Base-by-base conservation (phyloP, 306 rosid genomes). In the Trifolium pratense region DNA sequence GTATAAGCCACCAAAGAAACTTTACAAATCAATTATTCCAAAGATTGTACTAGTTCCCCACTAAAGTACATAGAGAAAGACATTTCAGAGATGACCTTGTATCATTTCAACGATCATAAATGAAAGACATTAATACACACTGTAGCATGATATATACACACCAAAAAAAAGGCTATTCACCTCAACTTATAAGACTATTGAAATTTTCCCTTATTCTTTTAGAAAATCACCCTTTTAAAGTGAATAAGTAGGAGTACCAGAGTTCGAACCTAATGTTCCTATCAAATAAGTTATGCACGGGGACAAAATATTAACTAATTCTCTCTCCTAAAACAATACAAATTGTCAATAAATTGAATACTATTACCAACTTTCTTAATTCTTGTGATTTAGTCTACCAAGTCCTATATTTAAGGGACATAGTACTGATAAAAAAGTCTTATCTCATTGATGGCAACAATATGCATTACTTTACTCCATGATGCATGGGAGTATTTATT, bases 401-500 rank as follows among this genome's bases (percentile, higher is more conserved):
- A 15, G 21, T 48, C 20, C 7, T 23, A 23, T 5, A 56, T 21
- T 56, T 56, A 11, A 5, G 3, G 3, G 61, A 56, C 61, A 4
- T 12, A 21, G 61, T 12, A 56, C 9, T 21, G 34, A 12, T 23
- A 56, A 56, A 48, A 43, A 56, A 56, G 62, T 56, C 62, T 23
- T 12, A 56, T 11, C 62, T 56, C 62, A 56, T 56, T 57, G 61
- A 83, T 43, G 74, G 45, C 32, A 71, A 62, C 60, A 61, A 34
- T 68, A 40, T 3, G 8, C 21, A 46, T 53, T 70, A 49, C 45
- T 56, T 70, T 68, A 37, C 76, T 79, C 80, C 80, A 66, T 78
- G 59, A 43, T 56, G 60, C 78, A 79, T 65, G 84, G 71, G 71
- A 58, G 73, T 39, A 76, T 62, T 82, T 55, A 85, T 55, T 39